Base-by-base conservation (phyloP, 768 basidiomycete species). In the Holtermanniella nyarrowii region DNA sequence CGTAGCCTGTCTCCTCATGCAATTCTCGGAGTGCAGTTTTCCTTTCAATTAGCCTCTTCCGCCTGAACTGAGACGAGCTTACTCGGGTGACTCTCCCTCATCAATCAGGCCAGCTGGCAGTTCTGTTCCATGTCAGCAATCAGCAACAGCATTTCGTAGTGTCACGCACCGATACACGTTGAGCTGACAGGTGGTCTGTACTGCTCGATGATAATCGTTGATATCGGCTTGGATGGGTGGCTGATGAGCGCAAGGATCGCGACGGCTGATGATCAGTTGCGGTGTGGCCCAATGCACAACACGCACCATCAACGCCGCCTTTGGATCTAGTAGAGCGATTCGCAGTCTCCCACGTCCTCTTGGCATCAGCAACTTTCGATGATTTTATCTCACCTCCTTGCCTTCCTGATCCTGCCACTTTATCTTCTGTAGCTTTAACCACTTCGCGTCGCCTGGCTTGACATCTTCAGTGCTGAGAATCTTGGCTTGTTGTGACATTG, bases 321-420 rank as follows among this genome's bases (percentile, higher is more conserved):
- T 79, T 76, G 44, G 80, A 80, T 41, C 86, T 78, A 12, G 86
- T 88, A 63, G 81, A 85, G 31, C 91, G 77, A 60, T 86, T 82
- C 10, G 90, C 90, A 53, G 76, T 82, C 72, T 95, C 91, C 90
- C 91, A 96, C n/a, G 78, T 61, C 51, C 88, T 76, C 84, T 91
- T 59, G 5, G 25, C 18, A 48, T 42, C 49, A 49, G 5, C 18
- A 14, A 3, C 43, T 41, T 4, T 31, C 23, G 10, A n/a, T 22
- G 42, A 44, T 23, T n/a, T 22, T 4, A 48, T 60, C 74, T 40
- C 54, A 86, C 88, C 75, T 85, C 76, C 62, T 75, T 79, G 1
- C 89, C 88, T 12, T 81, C 80, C 57, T 81, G 77, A 74, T 95
- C 91, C 49, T 77, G 69, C 73, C 85, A 96, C 43, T 78, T 77